phyloP scores from a whole-genome alignment of 1,139 yeast genomes.

The Hemisphaericaspora subhashii region DNA sequence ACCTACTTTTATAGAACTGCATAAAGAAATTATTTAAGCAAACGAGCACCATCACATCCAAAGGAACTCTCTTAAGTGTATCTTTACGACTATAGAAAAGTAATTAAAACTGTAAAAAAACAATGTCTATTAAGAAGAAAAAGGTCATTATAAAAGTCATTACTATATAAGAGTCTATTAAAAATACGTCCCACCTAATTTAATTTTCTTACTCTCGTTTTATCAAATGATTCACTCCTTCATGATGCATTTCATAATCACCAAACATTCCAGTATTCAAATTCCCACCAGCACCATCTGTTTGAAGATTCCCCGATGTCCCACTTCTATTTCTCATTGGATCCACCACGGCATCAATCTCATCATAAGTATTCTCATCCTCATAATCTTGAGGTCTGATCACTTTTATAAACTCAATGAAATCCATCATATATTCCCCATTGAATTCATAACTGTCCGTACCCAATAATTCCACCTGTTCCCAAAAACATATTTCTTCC shows the following conservation, averaged over 20 bases:
- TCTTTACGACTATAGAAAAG: background rate
- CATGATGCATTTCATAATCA: constrained; percentile 22
- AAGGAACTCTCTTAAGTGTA: no score
- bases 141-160: constrained; percentile 1
- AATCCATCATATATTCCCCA: constrained; percentile 53
- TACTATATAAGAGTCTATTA: background rate
- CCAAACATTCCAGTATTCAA: constrained; percentile 14
- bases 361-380: constrained; percentile 16
- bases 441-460: constrained; percentile 51
- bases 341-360: constrained; percentile 2
- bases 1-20: no score
- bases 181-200: no score
- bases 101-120: background rate
- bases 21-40: no score
- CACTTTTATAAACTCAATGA: constrained; percentile 46
- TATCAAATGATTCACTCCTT: constrained; percentile 9
- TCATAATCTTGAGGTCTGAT: constrained; percentile 44
- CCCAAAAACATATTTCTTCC: constrained; percentile 20
- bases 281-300: constrained; percentile 3
- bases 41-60: no score
- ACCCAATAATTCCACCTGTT: constrained; percentile 46
- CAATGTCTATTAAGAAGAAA: background rate
- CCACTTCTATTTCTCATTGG: constrained; percentile 5
- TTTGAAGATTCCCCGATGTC: no score
- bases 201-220: constrained; percentile 11